phyloP scores from a whole-genome alignment of 208 protist species.

The Acanthamoeba sp. region DNA sequence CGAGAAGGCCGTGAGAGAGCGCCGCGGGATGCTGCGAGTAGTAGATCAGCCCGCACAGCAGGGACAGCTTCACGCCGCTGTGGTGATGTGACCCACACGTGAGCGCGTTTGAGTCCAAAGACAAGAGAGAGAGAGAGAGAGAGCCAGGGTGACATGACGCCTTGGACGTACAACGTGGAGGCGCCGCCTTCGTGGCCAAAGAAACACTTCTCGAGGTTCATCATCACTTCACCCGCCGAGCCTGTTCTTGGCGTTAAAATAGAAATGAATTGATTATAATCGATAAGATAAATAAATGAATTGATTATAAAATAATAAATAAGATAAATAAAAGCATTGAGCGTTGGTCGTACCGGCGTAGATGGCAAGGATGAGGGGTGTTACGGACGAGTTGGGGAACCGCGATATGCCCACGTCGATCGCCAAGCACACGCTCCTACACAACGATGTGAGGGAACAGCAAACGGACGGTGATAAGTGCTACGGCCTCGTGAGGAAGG shows the following conservation, averaged over 20 bases:
- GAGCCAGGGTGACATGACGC: not conserved
- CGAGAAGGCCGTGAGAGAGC: not conserved
- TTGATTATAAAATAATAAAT: too few relatives aligned
- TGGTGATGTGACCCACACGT: not conserved
- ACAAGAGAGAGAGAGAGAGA: not conserved
- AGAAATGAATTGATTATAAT: not conserved
- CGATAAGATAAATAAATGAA: not conserved
- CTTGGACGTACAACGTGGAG: not conserved
- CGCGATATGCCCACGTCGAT: not conserved
- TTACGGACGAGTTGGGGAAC: slow-evolving; percentile 28
- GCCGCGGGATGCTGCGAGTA: slow-evolving; percentile 4
- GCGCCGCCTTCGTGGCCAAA: not conserved
- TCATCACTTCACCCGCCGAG: not conserved
- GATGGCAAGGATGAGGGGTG: not conserved
- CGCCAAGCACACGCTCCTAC: not conserved
- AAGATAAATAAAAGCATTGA: too few relatives aligned
- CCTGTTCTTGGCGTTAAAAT: not conserved
- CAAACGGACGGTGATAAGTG: too few relatives aligned
- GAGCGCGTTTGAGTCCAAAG: not conserved
- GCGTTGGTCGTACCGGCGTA: not conserved
- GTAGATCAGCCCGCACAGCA: not conserved
- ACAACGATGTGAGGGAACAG: not conserved
- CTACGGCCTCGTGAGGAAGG: too few relatives aligned
- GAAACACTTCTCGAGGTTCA: slow-evolving; percentile 30
- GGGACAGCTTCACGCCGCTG: slow-evolving; percentile 32